Conservation (phyloP, 176 grass and related monocot species). For the Eragrostis curvula region DNA sequence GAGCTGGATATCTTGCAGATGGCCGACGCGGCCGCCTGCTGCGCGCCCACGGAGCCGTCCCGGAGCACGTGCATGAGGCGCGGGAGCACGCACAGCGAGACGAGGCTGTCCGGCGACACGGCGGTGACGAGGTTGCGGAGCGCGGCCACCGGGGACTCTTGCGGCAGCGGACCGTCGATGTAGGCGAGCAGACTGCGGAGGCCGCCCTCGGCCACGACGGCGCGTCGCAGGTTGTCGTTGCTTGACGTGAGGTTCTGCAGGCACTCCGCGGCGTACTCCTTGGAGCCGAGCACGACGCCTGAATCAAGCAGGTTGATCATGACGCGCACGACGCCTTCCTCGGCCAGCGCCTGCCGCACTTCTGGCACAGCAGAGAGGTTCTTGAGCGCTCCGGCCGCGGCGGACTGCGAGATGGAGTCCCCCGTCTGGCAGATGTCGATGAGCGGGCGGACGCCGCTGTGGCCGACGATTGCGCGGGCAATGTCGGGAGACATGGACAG, state of each 20-base stretch:
- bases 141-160: slow-evolving; percentile 74
- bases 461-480: slow-evolving; percentile 73
- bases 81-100: slow-evolving; percentile 83
- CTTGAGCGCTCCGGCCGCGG: slow-evolving; percentile 73
- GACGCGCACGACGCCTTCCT: slow-evolving; percentile 86
- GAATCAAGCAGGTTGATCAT: slow-evolving; percentile 85
- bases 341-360: slow-evolving; percentile 70
- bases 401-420: slow-evolving; percentile 82
- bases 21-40: slow-evolving; percentile 65
- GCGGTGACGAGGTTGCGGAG: slow-evolving; percentile 76
- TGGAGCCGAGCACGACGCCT: slow-evolving; percentile 73
- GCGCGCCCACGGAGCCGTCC: slow-evolving; percentile 78
- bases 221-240: slow-evolving; percentile 73
- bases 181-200: slow-evolving; percentile 79
- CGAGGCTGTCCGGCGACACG: slow-evolving; percentile 65
- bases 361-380: slow-evolving; percentile 86
- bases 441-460: slow-evolving; percentile 79
- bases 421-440: slow-evolving; percentile 87
- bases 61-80: slow-evolving; percentile 76
- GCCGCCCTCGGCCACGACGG: slow-evolving; percentile 82
- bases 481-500: slow-evolving; percentile 79
- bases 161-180: slow-evolving; percentile 77
- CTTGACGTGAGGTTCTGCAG: slow-evolving; percentile 77
- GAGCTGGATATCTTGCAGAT: slow-evolving; percentile 81
- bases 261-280: slow-evolving; percentile 95